Evolutionary conservation across 163 green algal species (phyloP), one percentile per base, ranked within the genome.

Genomic region (Chloromonas sp.): DNA sequence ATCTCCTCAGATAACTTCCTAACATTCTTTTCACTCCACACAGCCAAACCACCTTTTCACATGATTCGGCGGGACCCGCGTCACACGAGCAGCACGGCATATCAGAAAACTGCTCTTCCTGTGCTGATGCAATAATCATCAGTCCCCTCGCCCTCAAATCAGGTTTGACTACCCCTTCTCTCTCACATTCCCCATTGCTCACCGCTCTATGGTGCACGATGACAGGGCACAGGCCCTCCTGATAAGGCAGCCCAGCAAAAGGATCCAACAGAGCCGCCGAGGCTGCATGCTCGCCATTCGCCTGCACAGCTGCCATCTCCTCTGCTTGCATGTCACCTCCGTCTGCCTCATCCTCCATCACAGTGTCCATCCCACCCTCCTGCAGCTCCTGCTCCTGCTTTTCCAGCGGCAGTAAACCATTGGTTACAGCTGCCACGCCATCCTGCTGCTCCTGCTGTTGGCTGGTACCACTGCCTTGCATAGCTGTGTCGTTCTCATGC

Each of bases 131-230:
- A 36, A 36, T 36, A 36, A 36, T 36, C 36, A 36, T 36, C 36
- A 36, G 36, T 36, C 36, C 36, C 36, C 36, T 36, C 36, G 36
- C 36, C 36, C 36, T 36, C 36, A 36, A 36, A 36, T 36, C 36
- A 36, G 36, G 36, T 36, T 36, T 36, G 36, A 36, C 36, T 36
- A 36, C 36, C 36, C 36, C 36, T 36, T 36, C 36, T 36, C 36
- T 36, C 36, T 36, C 36, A 36, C 36, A 36, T 36, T 36, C 36
- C 36, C 36, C 36, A 36, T 36, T 36, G 36, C 36, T 36, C 66
- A 11, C 66, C 66, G 11, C 66, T 11, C 66, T 74, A 74, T 83
- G 79, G 59, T 83, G 79, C 79, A 83, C 59, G 11, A 83, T 71
- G 59, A 83, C 60, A 1, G 79, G 79, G 2, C 71, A 59, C 71